phyloP scores from a whole-genome alignment of 192 early-diverging fungal species.

The Backusella australiensis region DNA sequence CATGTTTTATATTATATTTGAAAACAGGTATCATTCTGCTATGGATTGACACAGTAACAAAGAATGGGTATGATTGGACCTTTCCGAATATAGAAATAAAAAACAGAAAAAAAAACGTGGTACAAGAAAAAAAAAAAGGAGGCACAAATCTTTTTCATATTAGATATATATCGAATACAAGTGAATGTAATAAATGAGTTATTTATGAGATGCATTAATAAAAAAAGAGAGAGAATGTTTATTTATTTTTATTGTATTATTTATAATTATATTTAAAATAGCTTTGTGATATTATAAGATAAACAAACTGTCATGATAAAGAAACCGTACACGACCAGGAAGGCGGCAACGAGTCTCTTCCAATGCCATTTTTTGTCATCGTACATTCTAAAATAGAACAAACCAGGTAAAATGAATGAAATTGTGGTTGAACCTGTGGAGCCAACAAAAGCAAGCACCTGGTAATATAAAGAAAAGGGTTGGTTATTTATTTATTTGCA shows the following conservation, averaged over 20 bases:
- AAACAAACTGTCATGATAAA: constrained; percentile 79
- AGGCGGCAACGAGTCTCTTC: constrained; percentile 64
- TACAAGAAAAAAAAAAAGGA: not conserved
- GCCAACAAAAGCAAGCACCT: constrained; percentile 89
- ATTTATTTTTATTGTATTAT: not conserved
- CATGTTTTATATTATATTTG: not conserved
- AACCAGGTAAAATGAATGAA: constrained; percentile 94
- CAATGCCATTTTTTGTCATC: constrained; percentile 54
- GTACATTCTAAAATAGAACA: constrained; percentile 88
- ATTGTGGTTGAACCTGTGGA: constrained; percentile 95
- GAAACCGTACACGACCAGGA: constrained; percentile 64
- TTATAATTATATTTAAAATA: not conserved
- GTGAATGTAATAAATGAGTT: not conserved
- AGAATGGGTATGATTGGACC: not conserved
- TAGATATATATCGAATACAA: too few species aligned
- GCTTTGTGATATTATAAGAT: constrained; percentile 55
- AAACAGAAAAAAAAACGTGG: not conserved
- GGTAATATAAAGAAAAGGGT: not conserved
- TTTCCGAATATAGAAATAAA: not conserved
- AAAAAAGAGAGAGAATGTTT: not conserved
- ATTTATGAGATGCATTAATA: not conserved
- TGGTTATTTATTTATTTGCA: not conserved
- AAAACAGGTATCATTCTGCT: not conserved
- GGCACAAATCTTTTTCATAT: not conserved
- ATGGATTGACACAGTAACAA: not conserved